Evolutionary conservation across 1,284 basidiomycete genomes (phyloP), one percentile per base, ranked within the genome.

Genomic region (Apiotrichum gracile): DNA sequence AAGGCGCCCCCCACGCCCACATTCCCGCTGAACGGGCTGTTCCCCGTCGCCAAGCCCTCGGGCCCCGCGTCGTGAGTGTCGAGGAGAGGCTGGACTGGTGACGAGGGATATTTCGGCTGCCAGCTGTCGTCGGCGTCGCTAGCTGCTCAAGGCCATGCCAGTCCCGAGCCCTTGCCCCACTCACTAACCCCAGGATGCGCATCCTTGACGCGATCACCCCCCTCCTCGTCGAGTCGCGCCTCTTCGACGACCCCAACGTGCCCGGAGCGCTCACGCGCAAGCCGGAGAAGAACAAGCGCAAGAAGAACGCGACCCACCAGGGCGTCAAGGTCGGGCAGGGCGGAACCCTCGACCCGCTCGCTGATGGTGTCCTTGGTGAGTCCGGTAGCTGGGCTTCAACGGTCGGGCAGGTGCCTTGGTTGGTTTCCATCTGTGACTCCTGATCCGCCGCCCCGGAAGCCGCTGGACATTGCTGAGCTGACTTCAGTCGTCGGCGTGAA

Each of bases 301-400:
- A 72, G 66, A 62, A 63, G 63, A 69, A 74, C 51, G 45, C 55
- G 34, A 62, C 66, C 34, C 61, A 70, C 57, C 58, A 64, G 41
- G 73, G 73, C 1, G 47, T 75, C 45, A 76, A 76, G 65, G 70
- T 75, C 49, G 74, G 75, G 3, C 75, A 76, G 85, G 47, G 68
- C 57, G 58, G 71, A 17, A 99, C 96, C 4, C 78, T 99, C 42
- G 96, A 99, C 77, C 96, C 96, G 13, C 80, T 98, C 19, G 96
- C 96, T 39, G 73, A 83, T 42, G 88, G 88, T 49, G 81, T 88
- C 42, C 61, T 85, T 22, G 88, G 88, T 54, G 80, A 79, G 57
- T 80, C 84, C 16, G 5, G 9, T 5, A 10, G 33, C n/a, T 6
- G 24, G 39, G 69, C 31, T 31, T 14, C 31, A 31, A 14, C 31